Base-by-base conservation (phyloP, 495 filamentous ascomycete species). In the Aspergillus saccharolyticus region DNA sequence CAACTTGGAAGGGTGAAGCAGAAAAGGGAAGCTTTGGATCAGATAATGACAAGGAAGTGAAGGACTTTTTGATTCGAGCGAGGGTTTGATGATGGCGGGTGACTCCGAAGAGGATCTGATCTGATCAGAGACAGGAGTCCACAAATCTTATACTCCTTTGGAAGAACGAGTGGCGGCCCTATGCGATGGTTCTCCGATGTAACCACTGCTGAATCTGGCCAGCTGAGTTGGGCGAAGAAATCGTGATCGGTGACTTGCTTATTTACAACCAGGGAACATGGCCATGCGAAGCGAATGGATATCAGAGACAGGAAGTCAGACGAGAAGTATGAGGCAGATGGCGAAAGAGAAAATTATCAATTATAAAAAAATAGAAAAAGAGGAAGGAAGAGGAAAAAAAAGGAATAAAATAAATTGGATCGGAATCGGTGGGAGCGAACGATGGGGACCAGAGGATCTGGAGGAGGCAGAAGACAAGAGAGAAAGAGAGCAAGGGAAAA, bases 121-220 rank as follows among this genome's bases (percentile, higher is more conserved):
- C 54, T 12, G 25, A 28, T 28, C 25, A 21, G 55, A 55, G 56
- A 64, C 59, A 61, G 57, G 59, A 57, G 54, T 57, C 19, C 55
- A 53, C 59, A 67, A 60, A 62, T 60, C 47, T 64, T 67, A 67
- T 67, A 67, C 52, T 60, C 54, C 17, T 49, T 59, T 39, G 33
- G 33, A 45, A 47, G 50, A 57, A 28, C 21, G 50, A 59, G 42
- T 42, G 52, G 24, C 48, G 42, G 18, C 44, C 59, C 45, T 57
- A 61, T 48, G 33, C 56, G 44, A 42, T 59, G 62, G 54, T 46
- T 61, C 50, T 21, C 55, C 53, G 65, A 67, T 64, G 61, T 67
- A 67, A 63, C 65, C 56, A 57, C 53, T 25, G 25, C 22, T 22
- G 44, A 14, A 47, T 47, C 22, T 49, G 46, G 20, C 53, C 49